phyloP scores from a whole-genome alignment of 2,329 filamentous ascomycete genomes.

The Purpureocillium takamizusanense region DNA sequence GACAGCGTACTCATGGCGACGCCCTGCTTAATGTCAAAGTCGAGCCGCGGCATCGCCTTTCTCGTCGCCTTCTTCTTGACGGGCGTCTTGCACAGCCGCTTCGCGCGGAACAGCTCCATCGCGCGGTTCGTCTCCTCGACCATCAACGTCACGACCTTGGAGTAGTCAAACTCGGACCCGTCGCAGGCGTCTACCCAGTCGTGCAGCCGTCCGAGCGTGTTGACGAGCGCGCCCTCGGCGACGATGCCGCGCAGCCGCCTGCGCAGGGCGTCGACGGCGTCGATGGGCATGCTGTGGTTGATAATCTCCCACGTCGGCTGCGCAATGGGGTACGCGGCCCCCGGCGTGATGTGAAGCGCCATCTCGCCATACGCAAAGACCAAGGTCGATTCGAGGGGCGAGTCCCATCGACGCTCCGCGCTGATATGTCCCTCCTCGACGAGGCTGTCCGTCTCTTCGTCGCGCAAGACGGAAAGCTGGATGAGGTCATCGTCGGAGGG shows the following conservation, averaged over 20 bases:
- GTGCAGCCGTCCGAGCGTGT: constrained; percentile 7
- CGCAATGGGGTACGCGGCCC: constrained; percentile 12
- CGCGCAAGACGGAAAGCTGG: constrained; percentile 16
- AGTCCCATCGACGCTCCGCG: constrained; percentile 9
- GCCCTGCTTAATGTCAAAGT: background rate
- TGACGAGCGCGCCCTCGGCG: constrained; percentile 8
- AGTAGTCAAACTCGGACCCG: constrained; percentile 4
- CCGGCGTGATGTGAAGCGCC: constrained; percentile 13
- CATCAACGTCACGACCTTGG: background rate
- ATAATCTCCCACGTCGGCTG: constrained; percentile 11
- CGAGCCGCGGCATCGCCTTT: background rate
- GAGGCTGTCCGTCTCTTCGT: constrained; percentile 18
- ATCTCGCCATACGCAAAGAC: constrained; percentile 13
- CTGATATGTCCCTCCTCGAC: constrained; percentile 12
- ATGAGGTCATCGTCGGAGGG: constrained; percentile 14
- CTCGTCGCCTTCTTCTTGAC: background rate
- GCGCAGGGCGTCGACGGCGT: constrained; percentile 11
- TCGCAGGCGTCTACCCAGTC: constrained; percentile 13
- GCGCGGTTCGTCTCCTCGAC: background rate
- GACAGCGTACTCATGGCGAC: constrained; percentile 8
- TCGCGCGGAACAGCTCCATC: background rate
- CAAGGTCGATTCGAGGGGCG: constrained; percentile 10
- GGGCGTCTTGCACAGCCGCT: background rate
- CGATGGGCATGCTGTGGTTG: constrained; percentile 8
- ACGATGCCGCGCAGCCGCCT: constrained; percentile 8